Percentiles rank a stretch among this genome's conserved stretches.
These are phyloP conservation scores for Fusarium sp. DNA, from an alignment of 2,329 filamentous ascomycete genomes.

Conservation along the genomic window DNA sequence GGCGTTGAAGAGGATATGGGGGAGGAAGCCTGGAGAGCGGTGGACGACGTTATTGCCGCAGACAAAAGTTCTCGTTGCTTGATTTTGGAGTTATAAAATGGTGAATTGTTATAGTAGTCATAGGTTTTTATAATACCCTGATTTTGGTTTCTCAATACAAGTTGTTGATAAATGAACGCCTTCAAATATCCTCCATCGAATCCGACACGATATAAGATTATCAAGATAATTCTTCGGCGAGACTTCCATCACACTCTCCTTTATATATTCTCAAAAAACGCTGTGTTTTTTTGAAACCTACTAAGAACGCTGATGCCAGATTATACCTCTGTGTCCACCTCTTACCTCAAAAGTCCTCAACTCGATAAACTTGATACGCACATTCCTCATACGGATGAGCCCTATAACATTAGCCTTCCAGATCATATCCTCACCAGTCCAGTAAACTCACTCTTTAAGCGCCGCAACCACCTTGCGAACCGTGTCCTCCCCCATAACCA, in stretches of 20 bases:
- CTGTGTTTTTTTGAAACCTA: too few relatives aligned
- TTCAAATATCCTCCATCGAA: too few relatives aligned
- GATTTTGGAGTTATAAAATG: conserved; percentile 18
- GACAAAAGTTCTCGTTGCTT: conserved; percentile 46
- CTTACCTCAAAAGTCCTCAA: conserved; percentile 44
- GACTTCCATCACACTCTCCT: too few relatives aligned
- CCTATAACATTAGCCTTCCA: conserved; percentile 35
- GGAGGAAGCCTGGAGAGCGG: conserved; percentile 34
- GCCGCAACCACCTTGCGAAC: conserved; percentile 69
- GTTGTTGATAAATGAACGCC: too few relatives aligned
- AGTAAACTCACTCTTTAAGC: conserved; percentile 68
- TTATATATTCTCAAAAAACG: too few relatives aligned
- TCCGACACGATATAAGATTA: too few relatives aligned
- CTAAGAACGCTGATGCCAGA: neutral
- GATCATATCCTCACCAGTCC: accelerated
- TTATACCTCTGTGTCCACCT: accelerated
- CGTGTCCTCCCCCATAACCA: conserved; percentile 71
- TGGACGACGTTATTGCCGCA: conserved; percentile 47
- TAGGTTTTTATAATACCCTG: conserved; percentile 22
- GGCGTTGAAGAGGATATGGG: conserved; percentile 44
- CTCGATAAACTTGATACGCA: conserved; percentile 42
- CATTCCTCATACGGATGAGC: conserved; percentile 49
- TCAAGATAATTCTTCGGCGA: too few relatives aligned
- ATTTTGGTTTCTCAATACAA: neutral
- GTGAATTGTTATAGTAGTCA: neutral